Evolutionary conservation across 192 early-diverging fungal species (phyloP).

Genomic region (Linnemannia exigua): DNA sequence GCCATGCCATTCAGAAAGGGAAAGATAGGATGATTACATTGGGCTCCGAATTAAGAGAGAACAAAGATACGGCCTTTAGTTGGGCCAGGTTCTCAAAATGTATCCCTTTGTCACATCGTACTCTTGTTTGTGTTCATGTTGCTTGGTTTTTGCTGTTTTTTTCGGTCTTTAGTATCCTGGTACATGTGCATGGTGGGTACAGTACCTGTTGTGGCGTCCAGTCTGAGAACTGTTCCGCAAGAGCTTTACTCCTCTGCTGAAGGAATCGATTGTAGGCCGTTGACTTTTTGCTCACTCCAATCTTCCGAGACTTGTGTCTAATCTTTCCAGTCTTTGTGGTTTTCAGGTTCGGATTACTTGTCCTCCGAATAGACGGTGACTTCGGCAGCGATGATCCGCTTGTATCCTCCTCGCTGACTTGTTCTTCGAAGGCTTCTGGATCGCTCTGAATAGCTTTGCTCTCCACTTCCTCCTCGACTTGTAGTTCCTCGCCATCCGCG

Average conservation of each 20-base stretch:
- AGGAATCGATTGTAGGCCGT: conserved; percentile 45
- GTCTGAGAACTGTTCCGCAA: conserved; percentile 7
- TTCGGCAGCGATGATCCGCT: neutral
- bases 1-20: neutral
- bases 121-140: neutral
- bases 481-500: neutral
- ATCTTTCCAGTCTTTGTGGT: conserved; percentile 55
- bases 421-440: neutral
- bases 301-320: conserved; percentile 19
- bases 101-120: neutral
- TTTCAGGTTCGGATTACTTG: conserved; percentile 33
- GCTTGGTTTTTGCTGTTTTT: neutral
- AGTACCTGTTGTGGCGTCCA: conserved; percentile 41
- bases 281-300: conserved; percentile 10
- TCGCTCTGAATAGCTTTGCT: neutral
- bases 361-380: conserved; percentile 1
- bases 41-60: neutral
- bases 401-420: neutral
- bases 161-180: neutral
- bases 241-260: conserved; percentile 32
- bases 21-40: neutral
- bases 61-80: neutral
- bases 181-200: neutral
- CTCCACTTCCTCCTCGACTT: neutral
- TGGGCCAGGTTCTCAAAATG: neutral